Percentiles rank a stretch among this genome's conserved stretches.
These are phyloP conservation scores for Aleurites moluccanus DNA, from an alignment of 441 rosid species.

Conservation along the genomic window DNA sequence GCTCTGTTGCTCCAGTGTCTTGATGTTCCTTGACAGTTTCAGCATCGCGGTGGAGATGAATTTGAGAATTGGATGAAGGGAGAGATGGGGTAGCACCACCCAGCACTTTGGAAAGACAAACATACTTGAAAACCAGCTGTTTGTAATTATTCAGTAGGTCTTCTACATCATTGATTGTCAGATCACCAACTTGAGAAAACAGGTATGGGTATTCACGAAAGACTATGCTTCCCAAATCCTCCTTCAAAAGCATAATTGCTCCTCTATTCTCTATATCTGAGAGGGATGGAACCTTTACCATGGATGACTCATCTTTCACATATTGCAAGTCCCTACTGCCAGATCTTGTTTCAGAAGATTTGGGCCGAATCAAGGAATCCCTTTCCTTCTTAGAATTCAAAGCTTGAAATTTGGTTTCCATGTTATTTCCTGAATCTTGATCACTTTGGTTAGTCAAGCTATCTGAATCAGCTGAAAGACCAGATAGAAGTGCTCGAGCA, in stretches of 20 bases:
- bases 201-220: conserved; percentile 76
- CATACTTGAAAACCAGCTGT: conserved; percentile 75
- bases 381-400: conserved; percentile 33
- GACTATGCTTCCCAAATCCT: conserved; percentile 46
- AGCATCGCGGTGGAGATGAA: conserved; percentile 22
- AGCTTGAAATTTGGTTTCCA: conserved; percentile 31
- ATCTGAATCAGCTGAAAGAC: conserved; percentile 48
- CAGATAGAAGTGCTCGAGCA: conserved; percentile 73
- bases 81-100: conserved; percentile 37
- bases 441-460: conserved; percentile 45
- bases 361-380: conserved; percentile 26
- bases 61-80: conserved; percentile 36
- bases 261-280: conserved; percentile 83
- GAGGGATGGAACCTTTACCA: conserved; percentile 56
- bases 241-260: conserved; percentile 66
- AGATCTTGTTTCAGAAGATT: conserved; percentile 44
- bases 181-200: conserved; percentile 67
- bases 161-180: conserved; percentile 74
- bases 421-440: conserved; percentile 33
- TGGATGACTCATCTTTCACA: conserved; percentile 39
- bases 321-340: conserved; percentile 31
- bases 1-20: conserved; percentile 26
- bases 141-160: conserved; percentile 73
- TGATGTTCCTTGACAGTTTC: conserved; percentile 34
- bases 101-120: conserved; percentile 71